Conservation (phyloP, 1,284 basidiomycete species). For the Ceratorhiza oryzae-sativae region DNA sequence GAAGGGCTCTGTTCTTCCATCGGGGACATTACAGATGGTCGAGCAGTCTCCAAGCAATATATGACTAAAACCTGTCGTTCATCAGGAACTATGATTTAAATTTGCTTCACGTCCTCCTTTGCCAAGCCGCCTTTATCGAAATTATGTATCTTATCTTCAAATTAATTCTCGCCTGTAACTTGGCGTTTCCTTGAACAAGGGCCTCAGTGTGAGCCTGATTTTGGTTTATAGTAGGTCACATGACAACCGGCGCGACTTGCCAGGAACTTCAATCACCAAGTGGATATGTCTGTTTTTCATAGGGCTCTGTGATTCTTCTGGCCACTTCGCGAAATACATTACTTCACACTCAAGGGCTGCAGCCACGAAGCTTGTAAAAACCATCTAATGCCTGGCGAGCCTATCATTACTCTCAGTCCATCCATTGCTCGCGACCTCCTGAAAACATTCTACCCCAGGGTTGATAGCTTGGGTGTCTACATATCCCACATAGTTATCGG, state of each 20-base stretch:
- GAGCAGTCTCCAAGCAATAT: not conserved
- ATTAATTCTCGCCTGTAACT: too few relatives aligned
- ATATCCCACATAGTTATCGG: not conserved
- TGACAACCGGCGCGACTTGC: not conserved
- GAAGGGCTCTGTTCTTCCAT: not conserved
- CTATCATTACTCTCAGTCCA: not conserved
- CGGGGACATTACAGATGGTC: not conserved
- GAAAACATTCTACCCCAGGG: not conserved
- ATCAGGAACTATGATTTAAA: conserved; percentile 16
- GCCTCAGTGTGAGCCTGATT: too few relatives aligned
- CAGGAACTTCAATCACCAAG: not conserved
- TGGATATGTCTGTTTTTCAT: too few relatives aligned
- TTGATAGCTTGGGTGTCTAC: conserved; percentile 10
- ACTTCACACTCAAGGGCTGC: too few relatives aligned
- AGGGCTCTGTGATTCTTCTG: too few relatives aligned
- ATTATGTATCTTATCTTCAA: not conserved
- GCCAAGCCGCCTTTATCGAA: not conserved
- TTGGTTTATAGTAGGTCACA: too few relatives aligned
- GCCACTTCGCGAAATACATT: too few relatives aligned
- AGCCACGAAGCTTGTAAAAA: not conserved
- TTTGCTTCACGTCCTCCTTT: not conserved
- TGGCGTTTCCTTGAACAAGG: too few relatives aligned
- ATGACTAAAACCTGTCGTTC: conserved; percentile 20
- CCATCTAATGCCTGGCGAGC: not conserved
- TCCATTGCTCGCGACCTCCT: conserved; percentile 13